phyloP scores from a whole-genome alignment of 805 yeast species.

The Alloascoidea africana region DNA sequence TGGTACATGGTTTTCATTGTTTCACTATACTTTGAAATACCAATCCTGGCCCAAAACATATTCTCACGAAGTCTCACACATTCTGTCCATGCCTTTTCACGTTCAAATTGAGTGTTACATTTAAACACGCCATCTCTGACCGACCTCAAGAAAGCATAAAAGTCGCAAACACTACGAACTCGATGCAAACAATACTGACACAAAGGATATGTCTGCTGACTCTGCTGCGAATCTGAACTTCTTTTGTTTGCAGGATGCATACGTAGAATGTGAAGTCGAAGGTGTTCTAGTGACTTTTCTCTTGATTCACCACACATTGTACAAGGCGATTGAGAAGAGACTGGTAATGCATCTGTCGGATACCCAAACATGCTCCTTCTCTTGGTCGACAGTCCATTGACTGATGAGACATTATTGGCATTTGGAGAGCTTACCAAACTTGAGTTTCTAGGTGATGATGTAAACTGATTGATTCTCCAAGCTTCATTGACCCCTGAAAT shows the following conservation, averaged over 20 bases:
- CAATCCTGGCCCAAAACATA: constrained; percentile 73
- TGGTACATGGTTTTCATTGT: not conserved
- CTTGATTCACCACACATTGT: constrained; percentile 74
- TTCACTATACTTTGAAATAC: constrained; percentile 16
- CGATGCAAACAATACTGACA: constrained; percentile 74
- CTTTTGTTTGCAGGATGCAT: constrained; percentile 6
- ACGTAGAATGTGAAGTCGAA: constrained; percentile 7
- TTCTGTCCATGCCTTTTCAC: constrained; percentile 46
- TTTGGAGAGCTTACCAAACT: constrained; percentile 9
- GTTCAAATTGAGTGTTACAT: constrained; percentile 24
- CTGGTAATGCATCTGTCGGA: constrained; percentile 41
- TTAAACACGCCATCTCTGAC: constrained; percentile 47
- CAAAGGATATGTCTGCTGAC: constrained; percentile 36
- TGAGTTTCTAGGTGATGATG: constrained; percentile 11
- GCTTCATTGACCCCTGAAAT: constrained; percentile 70
- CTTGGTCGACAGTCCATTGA: constrained; percentile 2
- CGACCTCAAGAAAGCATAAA: constrained; percentile 61
- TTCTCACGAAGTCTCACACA: constrained; percentile 49
- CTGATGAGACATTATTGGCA: constrained; percentile 4
- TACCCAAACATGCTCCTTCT: constrained; percentile 20
- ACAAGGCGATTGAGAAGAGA: constrained; percentile 65
- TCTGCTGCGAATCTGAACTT: not conserved
- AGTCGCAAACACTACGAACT: constrained; percentile 70
- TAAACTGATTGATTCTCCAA: constrained; percentile 27
- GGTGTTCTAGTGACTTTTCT: constrained; percentile 35